Conservation (phyloP, 169 alveolate genomes). For the Theileria parva region DNA sequence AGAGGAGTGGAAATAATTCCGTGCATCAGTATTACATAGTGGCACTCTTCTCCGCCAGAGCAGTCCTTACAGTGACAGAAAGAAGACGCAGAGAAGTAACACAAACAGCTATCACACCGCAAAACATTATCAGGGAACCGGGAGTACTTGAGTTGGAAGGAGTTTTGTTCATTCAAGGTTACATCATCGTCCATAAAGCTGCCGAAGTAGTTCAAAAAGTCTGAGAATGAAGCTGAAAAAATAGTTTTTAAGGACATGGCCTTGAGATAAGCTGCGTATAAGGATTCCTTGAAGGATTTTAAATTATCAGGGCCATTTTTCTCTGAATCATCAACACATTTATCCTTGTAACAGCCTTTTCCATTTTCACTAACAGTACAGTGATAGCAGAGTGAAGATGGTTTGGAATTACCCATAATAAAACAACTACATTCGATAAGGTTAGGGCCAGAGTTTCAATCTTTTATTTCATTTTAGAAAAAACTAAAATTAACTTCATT, state of each 20-base stretch:
- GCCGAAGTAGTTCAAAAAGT: constrained; percentile 39
- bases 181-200: constrained; percentile 13
- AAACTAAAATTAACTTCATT: neutral
- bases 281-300: constrained; percentile 23
- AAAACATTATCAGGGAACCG: constrained; percentile 38
- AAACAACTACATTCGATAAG: constrained; percentile 4
- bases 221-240: constrained; percentile 32
- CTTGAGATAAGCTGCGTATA: constrained; percentile 18
- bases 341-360: constrained; percentile 37
- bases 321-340: neutral
- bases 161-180: neutral
- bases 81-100: constrained; percentile 60
- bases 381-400: constrained; percentile 48
- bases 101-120: constrained; percentile 66
- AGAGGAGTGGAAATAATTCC: constrained; percentile 74
- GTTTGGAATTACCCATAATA: neutral
- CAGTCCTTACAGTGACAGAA: constrained; percentile 71
- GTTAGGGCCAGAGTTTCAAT: neutral
- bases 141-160: neutral
- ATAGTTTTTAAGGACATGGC: constrained; percentile 38
- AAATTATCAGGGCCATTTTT: constrained; percentile 16
- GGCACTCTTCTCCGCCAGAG: constrained; percentile 52
- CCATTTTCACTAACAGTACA: constrained; percentile 25
- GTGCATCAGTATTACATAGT: constrained; percentile 73
- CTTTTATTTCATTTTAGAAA: neutral